A percentile compares a stretch with the other conserved stretches of the same genome.
These are phyloP conservation scores for Pleurotus giganteus DNA, from an alignment of 768 basidiomycete genomes.

Conservation along the genomic window DNA sequence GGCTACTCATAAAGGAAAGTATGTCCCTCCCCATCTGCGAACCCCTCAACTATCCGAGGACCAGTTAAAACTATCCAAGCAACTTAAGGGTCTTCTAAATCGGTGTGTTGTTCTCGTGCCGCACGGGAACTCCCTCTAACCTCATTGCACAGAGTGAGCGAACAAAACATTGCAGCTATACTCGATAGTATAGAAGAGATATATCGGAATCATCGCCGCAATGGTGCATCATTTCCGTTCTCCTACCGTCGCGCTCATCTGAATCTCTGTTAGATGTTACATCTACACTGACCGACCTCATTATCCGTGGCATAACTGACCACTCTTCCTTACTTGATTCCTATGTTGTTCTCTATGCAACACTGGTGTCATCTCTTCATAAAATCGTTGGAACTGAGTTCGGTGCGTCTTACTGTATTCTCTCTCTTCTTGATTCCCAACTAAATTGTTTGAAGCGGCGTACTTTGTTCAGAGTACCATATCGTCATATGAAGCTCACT, in stretches of 20 bases:
- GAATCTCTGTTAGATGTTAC: conserved; percentile 64
- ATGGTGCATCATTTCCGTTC: conserved; percentile 50
- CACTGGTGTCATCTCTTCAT: conserved; percentile 78
- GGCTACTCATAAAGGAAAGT: conserved; percentile 40
- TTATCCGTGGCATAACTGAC: conserved; percentile 76
- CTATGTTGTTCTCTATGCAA: conserved; percentile 85
- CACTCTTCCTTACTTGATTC: conserved; percentile 84
- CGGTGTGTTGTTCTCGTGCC: conserved; percentile 42
- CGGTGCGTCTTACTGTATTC: conserved; percentile 46
- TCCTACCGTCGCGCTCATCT: conserved; percentile 3
- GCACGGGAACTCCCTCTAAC: neutral
- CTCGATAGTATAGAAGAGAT: conserved; percentile 71
- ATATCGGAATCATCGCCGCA: conserved; percentile 73
- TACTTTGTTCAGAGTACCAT: conserved; percentile 78
- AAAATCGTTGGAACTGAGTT: conserved; percentile 85
- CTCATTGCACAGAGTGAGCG: conserved; percentile 66
- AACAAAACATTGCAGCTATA: conserved; percentile 81
- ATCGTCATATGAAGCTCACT: conserved; percentile 61
- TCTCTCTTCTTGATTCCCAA: neutral
- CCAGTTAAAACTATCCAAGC: conserved; percentile 60
- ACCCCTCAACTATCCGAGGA: conserved; percentile 37
- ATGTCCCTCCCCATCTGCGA: conserved; percentile 83
- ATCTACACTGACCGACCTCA: conserved; percentile 68
- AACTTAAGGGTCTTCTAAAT: conserved; percentile 86
- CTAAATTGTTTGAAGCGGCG: conserved; percentile 51